These are phyloP conservation scores for Coffea canephora DNA, from an alignment of 257 asterid species.

Conservation along the genomic window DNA sequence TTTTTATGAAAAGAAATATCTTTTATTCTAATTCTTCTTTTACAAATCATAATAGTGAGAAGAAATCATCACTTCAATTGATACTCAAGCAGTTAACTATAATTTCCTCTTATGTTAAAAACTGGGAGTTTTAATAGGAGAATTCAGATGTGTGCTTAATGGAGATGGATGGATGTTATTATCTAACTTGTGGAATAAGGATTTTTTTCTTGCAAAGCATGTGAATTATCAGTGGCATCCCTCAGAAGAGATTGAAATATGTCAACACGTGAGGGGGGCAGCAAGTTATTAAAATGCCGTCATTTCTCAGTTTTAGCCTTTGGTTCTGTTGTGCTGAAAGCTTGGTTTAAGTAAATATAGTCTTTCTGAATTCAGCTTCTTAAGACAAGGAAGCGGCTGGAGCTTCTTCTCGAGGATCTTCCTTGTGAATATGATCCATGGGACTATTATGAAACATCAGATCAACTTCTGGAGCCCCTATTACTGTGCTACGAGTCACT, in stretches of 20 bases:
- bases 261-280: not conserved
- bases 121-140: not conserved
- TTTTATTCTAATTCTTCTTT: not conserved
- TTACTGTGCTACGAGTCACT: conserved; percentile 82
- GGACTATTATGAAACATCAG: conserved; percentile 87
- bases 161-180: not conserved
- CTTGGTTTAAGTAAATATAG: conserved; percentile 3
- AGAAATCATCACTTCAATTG: not conserved
- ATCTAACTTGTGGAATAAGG: not conserved
- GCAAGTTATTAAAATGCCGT: not conserved
- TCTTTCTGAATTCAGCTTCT: conserved; percentile 52
- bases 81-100: not conserved
- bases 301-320: conserved; percentile 8
- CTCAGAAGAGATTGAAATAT: not conserved
- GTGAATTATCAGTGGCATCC: not conserved
- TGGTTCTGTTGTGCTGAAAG: conserved; percentile 13
- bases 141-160: not conserved
- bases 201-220: not conserved
- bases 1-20: not conserved
- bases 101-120: too few species aligned
- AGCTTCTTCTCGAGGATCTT: conserved; percentile 90
- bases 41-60: not conserved
- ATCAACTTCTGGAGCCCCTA: conserved; percentile 84
- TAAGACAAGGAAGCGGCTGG: conserved; percentile 78
- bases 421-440: conserved; percentile 76